Base-by-base conservation (phyloP, 2,329 filamentous ascomycete species). In the Fusarium haematococcum region DNA sequence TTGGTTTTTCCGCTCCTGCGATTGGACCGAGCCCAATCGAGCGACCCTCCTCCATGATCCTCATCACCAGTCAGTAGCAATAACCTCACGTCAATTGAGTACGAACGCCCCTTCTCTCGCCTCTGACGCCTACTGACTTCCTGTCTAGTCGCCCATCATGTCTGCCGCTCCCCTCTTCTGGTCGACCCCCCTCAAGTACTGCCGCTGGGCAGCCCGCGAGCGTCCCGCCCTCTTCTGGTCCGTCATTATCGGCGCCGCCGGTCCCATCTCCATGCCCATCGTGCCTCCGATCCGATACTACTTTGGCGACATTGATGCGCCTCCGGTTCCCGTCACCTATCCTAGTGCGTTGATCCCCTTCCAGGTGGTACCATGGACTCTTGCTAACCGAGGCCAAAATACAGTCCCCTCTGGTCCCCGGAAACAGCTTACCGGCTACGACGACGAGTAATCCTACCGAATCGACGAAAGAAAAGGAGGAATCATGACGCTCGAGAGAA, bases 221-320 rank as follows among this genome's bases (percentile, higher is more conserved):
- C 94, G 93, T 83, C 97, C 97, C 61, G 95, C 95, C 69, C 93
- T 95, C 86, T 97, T 98, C 89, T 98, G 91, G 90, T 95, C 94
- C 79, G 86, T 94, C 80, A 81, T 94, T 68, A 86, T 98, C 76
- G 96, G 94, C 77, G 86, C 84, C 74, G 79, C 91, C 65, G 95
- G 95, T 13, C 97, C 96, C 39, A 83, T 93, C 67, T 85, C 90
- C 67, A 86, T 97, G 73, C 83, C 93, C 69, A 87, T 89, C 66
- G 92, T 94, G 1, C 95, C 95, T 50, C 93, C 94, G 57, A 86
- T 97, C 77, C 88, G 95, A 82, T 85, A 87, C 72, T 87, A 86
- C 74, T 84, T 97, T 67, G 95, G 95, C 78, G 95, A 98, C 82
- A 85, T 91, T 77, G 89, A 91, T 78, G 89, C 93, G 73, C 86